phyloP scores from a whole-genome alignment of 2,329 filamentous ascomycete species.

The Talaromyces sp. region DNA sequence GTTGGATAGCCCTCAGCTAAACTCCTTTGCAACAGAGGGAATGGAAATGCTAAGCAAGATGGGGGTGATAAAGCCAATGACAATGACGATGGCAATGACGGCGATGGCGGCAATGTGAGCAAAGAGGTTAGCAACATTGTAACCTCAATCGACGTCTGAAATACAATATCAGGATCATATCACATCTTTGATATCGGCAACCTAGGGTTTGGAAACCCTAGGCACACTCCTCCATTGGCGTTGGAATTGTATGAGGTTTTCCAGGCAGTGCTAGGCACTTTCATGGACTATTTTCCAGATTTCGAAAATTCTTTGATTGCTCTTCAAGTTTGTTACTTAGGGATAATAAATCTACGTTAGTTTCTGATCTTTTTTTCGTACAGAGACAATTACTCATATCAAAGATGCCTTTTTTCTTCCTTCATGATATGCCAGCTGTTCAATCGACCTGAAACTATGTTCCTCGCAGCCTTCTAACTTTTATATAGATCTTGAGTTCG shows the following conservation, averaged over 20 bases:
- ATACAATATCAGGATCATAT: neutral
- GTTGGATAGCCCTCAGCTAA: neutral
- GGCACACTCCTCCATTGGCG: neutral
- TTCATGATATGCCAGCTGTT: neutral
- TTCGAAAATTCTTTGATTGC: neutral
- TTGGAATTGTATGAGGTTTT: no score
- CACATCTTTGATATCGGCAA: neutral
- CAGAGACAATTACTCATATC: neutral
- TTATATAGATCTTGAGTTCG: neutral
- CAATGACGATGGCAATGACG: neutral
- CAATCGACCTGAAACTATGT: neutral
- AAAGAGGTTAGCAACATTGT: neutral
- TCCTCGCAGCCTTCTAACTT: no score
- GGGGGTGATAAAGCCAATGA: neutral
- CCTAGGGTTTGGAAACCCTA: neutral
- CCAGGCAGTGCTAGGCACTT: no score
- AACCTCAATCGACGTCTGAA: neutral
- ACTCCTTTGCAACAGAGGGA: neutral
- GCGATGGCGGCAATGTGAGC: neutral
- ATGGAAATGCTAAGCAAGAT: neutral
- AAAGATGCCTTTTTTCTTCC: neutral
- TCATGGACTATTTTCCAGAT: neutral
- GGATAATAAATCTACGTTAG: neutral
- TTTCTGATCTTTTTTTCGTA: neutral
- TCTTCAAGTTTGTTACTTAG: neutral